A percentile compares a stretch with the other conserved stretches of the same genome.
These are phyloP conservation scores for Exophiala mesophila DNA, from an alignment of 2,329 filamentous ascomycete genomes.

Conservation along the genomic window DNA sequence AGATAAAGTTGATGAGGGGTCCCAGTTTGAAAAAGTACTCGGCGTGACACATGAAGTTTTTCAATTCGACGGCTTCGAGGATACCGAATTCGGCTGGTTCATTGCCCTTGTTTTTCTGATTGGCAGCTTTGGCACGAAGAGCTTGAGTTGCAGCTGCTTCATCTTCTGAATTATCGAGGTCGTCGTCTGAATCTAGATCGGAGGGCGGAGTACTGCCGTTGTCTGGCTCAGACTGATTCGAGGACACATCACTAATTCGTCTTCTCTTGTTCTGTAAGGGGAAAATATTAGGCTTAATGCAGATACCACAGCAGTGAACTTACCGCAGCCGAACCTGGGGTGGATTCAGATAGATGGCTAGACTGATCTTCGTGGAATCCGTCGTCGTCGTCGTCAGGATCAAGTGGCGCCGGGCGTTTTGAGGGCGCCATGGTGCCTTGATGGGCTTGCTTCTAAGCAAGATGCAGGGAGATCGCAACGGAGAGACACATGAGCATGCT, in stretches of 20 bases:
- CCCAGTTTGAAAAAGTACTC: conserved; percentile 79
- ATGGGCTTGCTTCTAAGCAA: too few species aligned
- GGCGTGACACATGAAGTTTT: conserved; percentile 95
- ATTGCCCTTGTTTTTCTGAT: conserved; percentile 58
- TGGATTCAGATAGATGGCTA: conserved; percentile 7
- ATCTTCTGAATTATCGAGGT: conserved; percentile 29
- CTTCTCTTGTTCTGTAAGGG: conserved; percentile 19
- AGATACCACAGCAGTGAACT: background rate
- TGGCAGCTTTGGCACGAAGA: conserved; percentile 48
- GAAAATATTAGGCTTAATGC: conserved; percentile 6
- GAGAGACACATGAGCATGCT: too few species aligned
- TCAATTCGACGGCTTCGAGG: conserved; percentile 78
- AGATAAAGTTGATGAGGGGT: conserved; percentile 94
- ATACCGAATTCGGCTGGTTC: conserved; percentile 76
- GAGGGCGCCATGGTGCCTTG: conserved; percentile 8
- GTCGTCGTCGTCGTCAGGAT: conserved; percentile 10
- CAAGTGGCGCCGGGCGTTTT: conserved; percentile 11
- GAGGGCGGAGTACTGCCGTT: conserved; percentile 20
- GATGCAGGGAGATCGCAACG: too few species aligned
- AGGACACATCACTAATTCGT: conserved; percentile 22
- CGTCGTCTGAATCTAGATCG: conserved; percentile 17
- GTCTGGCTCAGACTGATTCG: conserved; percentile 10
- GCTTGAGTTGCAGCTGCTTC: conserved; percentile 63
- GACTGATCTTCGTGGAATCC: background rate
- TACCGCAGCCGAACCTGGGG: conserved; percentile 11